Base-by-base conservation (phyloP, 176 grass and related monocot species). In the Oropetium thomaeum region DNA sequence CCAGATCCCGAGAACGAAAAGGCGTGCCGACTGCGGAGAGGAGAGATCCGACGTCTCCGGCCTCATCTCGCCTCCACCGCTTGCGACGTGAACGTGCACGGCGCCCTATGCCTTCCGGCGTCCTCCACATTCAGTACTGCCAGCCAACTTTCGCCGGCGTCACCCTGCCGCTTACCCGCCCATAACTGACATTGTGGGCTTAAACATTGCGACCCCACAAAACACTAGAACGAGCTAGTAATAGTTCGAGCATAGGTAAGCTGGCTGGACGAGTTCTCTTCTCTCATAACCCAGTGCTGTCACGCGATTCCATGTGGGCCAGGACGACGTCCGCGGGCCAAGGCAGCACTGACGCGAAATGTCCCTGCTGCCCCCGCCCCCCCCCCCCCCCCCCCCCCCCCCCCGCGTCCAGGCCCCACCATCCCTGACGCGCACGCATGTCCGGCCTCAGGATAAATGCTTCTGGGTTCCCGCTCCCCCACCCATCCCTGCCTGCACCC, bases 341-440 rank as follows among this genome's bases (percentile, higher is more conserved):
- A 10, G 58, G 77, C 63, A 58, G 65, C 37, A 0, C 4, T 10
- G 15, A 1, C 5, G 0, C 4, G 1, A 68, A 83, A 83, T 49
- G 31, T 27, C 81, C 0, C 3, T 0, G 62, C 5, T 62, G 1
- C 81, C 81, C 67, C 66, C n/a, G 1, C 81, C 81, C 67, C 66
- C 81, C 81, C 67, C 66, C 81, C 81, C 67, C 66, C 81, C 81
- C 67, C 66, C 81, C 81, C 67, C 66, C 81, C 81, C 67, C 66
- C 81, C 81, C 67, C 66, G 30, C 8, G 1, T 7, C n/a, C 37
- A 1, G n/a, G 0, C 0, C 0, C 12, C 37, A 3, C 42, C 6
- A 38, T 48, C 25, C 34, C 34, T 15, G 69, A 6, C n/a, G 14
- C 65, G 77, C 58, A 69, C 65, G 35, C 17, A 11, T 43, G 47